Conservation (phyloP, 441 rosid species). For the Pelargonium fulgidum region DNA sequence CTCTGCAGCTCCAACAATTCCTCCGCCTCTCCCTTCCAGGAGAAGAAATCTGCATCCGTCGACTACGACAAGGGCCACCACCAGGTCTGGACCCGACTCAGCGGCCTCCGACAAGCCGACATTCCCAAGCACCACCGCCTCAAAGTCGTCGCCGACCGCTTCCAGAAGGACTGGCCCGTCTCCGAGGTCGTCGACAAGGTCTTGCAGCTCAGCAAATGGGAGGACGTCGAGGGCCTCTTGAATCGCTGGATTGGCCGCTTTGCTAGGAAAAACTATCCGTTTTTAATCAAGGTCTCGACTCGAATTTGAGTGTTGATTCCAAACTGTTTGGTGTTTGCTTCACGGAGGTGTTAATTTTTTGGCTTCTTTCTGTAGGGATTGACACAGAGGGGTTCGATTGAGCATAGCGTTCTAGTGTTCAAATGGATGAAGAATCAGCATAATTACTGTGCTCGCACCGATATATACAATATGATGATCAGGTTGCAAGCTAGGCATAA, state of each 20-base stretch:
- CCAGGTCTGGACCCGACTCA: conserved; percentile 46
- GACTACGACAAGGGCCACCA: conserved; percentile 75
- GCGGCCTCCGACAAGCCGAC: conserved; percentile 57
- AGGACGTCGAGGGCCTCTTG: conserved; percentile 47
- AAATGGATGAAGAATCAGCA: conserved; percentile 76
- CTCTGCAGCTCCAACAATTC: conserved; percentile 31
- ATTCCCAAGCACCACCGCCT: conserved; percentile 52
- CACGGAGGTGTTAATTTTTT: background rate
- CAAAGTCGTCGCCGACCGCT: conserved; percentile 51
- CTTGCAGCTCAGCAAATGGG: conserved; percentile 45
- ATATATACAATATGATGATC: conserved; percentile 81
- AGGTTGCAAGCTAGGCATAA: conserved; percentile 76
- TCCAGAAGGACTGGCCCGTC: conserved; percentile 77
- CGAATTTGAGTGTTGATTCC: background rate
- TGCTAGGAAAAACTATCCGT: conserved; percentile 65
- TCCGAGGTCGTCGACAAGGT: conserved; percentile 54
- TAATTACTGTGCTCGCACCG: conserved; percentile 74
- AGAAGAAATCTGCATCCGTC: conserved; percentile 47
- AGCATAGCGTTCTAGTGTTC: conserved; percentile 54
- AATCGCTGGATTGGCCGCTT: conserved; percentile 81
- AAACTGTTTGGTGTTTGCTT: too few species aligned
- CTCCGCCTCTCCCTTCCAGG: conserved; percentile 36
- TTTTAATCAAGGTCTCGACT: conserved; percentile 50
- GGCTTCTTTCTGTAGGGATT: conserved; percentile 44
- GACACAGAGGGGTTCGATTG: conserved; percentile 61